phyloP scores from a whole-genome alignment of 768 basidiomycete species.

The Kondoa malvinella region DNA sequence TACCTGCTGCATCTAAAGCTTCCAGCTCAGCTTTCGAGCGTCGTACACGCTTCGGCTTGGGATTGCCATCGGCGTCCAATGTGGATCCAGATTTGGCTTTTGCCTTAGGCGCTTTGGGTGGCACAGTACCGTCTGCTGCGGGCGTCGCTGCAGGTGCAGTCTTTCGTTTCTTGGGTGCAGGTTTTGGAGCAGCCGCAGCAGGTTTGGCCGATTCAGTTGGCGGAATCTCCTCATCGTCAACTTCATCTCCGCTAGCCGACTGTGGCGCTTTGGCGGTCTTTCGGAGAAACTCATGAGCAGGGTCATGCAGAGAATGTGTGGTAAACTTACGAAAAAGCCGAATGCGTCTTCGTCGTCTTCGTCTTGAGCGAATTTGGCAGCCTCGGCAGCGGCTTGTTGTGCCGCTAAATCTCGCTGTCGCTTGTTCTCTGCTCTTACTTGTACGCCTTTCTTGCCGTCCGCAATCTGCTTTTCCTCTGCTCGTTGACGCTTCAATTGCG shows the following conservation, averaged over 20 bases:
- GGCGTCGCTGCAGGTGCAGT: neutral
- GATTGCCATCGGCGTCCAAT: slow-evolving; percentile 11
- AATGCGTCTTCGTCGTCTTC: slow-evolving; percentile 18
- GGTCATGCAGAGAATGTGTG: too few species aligned
- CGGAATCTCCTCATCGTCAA: slow-evolving; percentile 23
- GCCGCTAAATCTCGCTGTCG: slow-evolving; percentile 24
- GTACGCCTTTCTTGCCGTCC: slow-evolving; percentile 24
- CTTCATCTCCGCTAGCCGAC: slow-evolving; percentile 28
- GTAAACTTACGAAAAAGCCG: slow-evolving; percentile 14
- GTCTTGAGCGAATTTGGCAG: slow-evolving; percentile 6
- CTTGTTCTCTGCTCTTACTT: slow-evolving; percentile 26
- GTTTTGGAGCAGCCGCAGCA: neutral
- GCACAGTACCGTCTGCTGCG: slow-evolving; percentile 8
- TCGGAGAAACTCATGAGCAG: too few species aligned
- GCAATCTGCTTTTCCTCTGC: slow-evolving; percentile 29
- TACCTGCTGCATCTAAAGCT: neutral
- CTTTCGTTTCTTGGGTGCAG: slow-evolving; percentile 7
- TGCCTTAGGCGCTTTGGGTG: slow-evolving; percentile 13
- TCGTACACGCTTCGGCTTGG: slow-evolving; percentile 10
- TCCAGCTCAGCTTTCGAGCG: slow-evolving; percentile 8
- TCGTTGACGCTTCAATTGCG: slow-evolving; percentile 29
- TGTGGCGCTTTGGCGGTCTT: neutral
- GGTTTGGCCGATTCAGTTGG: slow-evolving; percentile 7
- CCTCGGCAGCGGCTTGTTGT: neutral
- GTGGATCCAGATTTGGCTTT: slow-evolving; percentile 1